These are phyloP conservation scores for Gamsiella multidivaricata DNA, from an alignment of 192 early-diverging fungal genomes.

Conservation along the genomic window DNA sequence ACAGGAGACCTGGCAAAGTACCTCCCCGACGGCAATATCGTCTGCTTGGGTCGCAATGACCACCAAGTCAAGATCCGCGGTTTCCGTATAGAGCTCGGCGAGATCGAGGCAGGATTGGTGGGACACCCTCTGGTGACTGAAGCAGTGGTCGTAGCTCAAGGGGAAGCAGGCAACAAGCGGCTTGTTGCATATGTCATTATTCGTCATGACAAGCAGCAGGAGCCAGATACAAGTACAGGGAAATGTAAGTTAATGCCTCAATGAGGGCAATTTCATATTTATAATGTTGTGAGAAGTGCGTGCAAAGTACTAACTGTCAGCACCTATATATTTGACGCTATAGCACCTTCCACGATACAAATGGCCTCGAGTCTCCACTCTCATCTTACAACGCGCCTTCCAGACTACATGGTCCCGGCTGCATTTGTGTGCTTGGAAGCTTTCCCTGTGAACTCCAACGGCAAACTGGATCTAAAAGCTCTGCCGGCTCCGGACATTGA, in stretches of 20 bases:
- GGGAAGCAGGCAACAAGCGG: constrained; percentile 60
- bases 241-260: not conserved
- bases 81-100: constrained; percentile 48
- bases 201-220: not conserved
- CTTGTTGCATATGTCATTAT: constrained; percentile 67
- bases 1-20: constrained; percentile 44
- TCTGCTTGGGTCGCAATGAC: constrained; percentile 49
- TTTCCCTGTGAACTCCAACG: constrained; percentile 37
- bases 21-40: constrained; percentile 41
- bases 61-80: constrained; percentile 62
- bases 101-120: constrained; percentile 33
- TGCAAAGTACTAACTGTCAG: not conserved
- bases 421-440: constrained; percentile 28
- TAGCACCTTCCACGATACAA: not conserved
- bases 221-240: not conserved
- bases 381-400: constrained; percentile 63
- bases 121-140: constrained; percentile 20
- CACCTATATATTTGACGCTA: not conserved
- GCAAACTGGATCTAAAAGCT: constrained; percentile 51
- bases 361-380: constrained; percentile 44
- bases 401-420: constrained; percentile 75
- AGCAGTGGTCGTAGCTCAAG: constrained; percentile 33
- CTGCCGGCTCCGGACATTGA: constrained; percentile 29
- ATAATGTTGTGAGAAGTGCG: no score
- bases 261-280: not conserved